phyloP scores from a whole-genome alignment of 768 basidiomycete species.

The Trametes sanguinea region DNA sequence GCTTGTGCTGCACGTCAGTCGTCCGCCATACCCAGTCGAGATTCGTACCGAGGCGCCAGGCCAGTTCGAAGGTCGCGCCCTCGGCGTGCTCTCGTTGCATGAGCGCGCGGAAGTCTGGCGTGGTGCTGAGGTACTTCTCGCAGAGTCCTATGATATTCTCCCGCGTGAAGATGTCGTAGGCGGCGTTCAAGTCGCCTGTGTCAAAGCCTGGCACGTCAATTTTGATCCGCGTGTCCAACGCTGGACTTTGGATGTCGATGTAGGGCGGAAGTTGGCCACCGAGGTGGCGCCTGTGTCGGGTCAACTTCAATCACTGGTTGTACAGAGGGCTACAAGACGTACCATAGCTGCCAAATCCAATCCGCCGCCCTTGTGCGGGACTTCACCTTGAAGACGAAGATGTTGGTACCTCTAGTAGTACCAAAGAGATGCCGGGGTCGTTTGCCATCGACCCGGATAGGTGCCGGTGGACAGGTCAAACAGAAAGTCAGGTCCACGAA shows the following conservation, averaged over 20 bases:
- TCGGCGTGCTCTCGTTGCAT: conserved; percentile 53
- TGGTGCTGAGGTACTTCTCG: conserved; percentile 51
- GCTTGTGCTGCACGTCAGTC: conserved; percentile 60
- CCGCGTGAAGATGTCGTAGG: conserved; percentile 55
- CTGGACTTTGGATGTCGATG: conserved; percentile 73
- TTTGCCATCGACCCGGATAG: conserved; percentile 42
- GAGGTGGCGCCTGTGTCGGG: conserved; percentile 57
- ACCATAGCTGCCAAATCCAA: conserved; percentile 92
- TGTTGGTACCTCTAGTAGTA: conserved; percentile 68
- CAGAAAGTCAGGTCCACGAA: conserved; percentile 85
- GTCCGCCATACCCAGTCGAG: conserved; percentile 88
- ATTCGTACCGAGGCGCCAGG: conserved; percentile 72
- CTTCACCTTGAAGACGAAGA: conserved; percentile 85
- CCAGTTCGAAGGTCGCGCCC: conserved; percentile 68
- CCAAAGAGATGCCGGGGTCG: conserved; percentile 52
- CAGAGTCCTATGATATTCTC: conserved; percentile 66
- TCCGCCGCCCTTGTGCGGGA: conserved; percentile 78
- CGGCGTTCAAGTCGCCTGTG: conserved; percentile 38
- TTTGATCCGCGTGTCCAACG: conserved; percentile 63
- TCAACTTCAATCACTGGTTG: not conserved
- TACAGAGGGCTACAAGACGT: not conserved
- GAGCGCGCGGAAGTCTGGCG: conserved; percentile 63
- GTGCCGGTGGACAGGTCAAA: conserved; percentile 62
- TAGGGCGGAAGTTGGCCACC: conserved; percentile 69
- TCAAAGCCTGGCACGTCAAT: conserved; percentile 65